A percentile compares a stretch with the other conserved stretches of the same genome.
Evolutionary conservation across 176 grass and related monocot species (phyloP).

Genomic region (Cenchrus americanus): DNA sequence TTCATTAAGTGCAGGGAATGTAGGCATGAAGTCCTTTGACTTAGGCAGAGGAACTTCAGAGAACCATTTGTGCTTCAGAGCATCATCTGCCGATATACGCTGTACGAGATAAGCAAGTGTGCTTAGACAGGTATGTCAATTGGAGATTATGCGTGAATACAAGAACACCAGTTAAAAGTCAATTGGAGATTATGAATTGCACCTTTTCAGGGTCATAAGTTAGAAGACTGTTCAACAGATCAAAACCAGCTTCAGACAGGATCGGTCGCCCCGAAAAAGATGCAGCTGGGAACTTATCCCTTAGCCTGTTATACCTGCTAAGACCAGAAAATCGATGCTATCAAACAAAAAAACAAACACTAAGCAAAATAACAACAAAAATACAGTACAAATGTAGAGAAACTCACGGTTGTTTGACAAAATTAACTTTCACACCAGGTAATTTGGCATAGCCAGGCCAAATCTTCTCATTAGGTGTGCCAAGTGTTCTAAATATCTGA

Average conservation of each 20-base stretch:
- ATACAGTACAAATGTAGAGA: not conserved
- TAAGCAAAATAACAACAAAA: constrained; percentile 14
- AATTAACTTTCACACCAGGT: constrained; percentile 84
- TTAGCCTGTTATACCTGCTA: constrained; percentile 77
- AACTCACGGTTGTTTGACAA: constrained; percentile 92
- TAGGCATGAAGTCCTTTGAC: constrained; percentile 63
- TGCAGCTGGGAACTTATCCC: constrained; percentile 85
- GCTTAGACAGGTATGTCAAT: constrained; percentile 22
- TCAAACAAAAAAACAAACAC: constrained; percentile 10
- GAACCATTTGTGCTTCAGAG: constrained; percentile 88
- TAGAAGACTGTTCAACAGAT: constrained; percentile 85
- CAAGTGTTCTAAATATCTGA: constrained; percentile 97
- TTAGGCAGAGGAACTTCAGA: constrained; percentile 95
- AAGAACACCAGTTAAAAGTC: not conserved
- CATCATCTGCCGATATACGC: constrained; percentile 91
- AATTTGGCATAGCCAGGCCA: constrained; percentile 95
- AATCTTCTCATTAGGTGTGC: constrained; percentile 94
- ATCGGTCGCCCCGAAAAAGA: constrained; percentile 84
- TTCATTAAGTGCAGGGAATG: constrained; percentile 65
- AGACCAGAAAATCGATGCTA: not conserved
- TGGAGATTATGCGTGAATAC: constrained; percentile 9
- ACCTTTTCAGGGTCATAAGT: constrained; percentile 96
- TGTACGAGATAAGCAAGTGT: constrained; percentile 40
- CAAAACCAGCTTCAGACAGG: constrained; percentile 98
- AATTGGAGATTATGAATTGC: constrained; percentile 18